phyloP scores from a whole-genome alignment of 371 early-diverging fungal species.

The Smittium culicis region DNA sequence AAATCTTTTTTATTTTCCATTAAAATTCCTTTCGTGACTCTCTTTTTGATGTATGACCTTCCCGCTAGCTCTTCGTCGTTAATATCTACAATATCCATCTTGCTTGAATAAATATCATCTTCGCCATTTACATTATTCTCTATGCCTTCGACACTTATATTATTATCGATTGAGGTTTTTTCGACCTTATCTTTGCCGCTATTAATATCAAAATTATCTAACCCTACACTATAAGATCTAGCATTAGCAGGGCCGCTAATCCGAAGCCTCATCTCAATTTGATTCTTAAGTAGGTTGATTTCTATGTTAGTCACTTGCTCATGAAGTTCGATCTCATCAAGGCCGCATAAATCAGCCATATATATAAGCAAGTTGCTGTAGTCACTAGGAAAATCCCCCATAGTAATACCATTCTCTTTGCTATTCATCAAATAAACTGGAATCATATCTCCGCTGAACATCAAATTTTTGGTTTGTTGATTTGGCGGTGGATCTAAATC shows the following conservation, averaged over 20 bases:
- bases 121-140: too few species aligned
- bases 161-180: too few species aligned
- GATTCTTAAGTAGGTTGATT: neutral
- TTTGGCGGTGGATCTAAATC: too few species aligned
- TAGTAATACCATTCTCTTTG: neutral
- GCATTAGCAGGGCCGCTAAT: neutral
- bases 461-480: neutral
- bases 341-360: neutral
- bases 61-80: neutral
- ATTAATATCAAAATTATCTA: neutral
- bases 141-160: too few species aligned
- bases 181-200: neutral
- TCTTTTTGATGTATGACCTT: neutral
- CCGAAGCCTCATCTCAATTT: neutral
- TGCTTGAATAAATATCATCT: neutral
- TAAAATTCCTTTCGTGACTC: neutral
- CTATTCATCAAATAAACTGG: neutral
- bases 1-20: too few species aligned
- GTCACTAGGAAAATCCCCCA: neutral
- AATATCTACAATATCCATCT: neutral
- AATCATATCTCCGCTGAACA: constrained; percentile 2
- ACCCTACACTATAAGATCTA: neutral
- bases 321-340: neutral
- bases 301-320: neutral
- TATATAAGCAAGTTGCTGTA: constrained; percentile 3